phyloP scores from a whole-genome alignment of 306 rosid genomes.

The Rosa multiflora region DNA sequence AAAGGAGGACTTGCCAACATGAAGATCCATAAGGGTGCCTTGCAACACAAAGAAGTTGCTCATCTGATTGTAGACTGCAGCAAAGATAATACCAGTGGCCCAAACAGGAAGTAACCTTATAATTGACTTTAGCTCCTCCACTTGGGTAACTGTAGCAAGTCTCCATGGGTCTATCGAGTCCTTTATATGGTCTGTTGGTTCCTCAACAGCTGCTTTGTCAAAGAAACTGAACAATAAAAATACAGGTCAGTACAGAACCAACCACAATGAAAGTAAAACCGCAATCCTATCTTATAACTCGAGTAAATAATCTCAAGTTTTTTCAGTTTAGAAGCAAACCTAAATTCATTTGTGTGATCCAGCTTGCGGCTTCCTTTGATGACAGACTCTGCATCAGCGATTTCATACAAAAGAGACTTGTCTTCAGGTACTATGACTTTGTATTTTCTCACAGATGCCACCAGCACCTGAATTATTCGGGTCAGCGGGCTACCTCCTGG shows the following conservation, averaged over 20 bases:
- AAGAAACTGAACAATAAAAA: slow-evolving; percentile 52
- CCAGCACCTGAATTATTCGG: slow-evolving; percentile 66
- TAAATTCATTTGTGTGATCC: slow-evolving; percentile 58
- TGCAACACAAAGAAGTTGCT: slow-evolving; percentile 71
- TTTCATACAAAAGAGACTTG: slow-evolving; percentile 52
- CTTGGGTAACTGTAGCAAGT: slow-evolving; percentile 89
- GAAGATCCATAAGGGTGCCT: slow-evolving; percentile 59
- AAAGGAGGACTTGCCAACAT: slow-evolving; percentile 36
- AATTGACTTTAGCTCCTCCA: slow-evolving; percentile 83
- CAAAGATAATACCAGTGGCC: slow-evolving; percentile 76
- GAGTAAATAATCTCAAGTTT: too few species aligned
- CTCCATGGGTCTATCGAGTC: slow-evolving; percentile 58
- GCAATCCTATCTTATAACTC: neutral
- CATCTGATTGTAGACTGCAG: slow-evolving; percentile 78
- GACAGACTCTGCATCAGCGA: slow-evolving; percentile 54
- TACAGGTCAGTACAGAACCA: neutral
- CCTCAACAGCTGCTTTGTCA: slow-evolving; percentile 85
- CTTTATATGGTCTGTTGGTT: slow-evolving; percentile 35
- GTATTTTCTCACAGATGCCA: slow-evolving; percentile 53
- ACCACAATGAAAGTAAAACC: neutral
- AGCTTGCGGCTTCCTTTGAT: slow-evolving; percentile 79
- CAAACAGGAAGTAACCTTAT: slow-evolving; percentile 78
- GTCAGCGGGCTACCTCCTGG: slow-evolving; percentile 76
- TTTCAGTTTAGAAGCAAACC: slow-evolving; percentile 31
- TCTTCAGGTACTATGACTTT: slow-evolving; percentile 48